phyloP scores from a whole-genome alignment of 768 basidiomycete species.

The Amanita thiersii region DNA sequence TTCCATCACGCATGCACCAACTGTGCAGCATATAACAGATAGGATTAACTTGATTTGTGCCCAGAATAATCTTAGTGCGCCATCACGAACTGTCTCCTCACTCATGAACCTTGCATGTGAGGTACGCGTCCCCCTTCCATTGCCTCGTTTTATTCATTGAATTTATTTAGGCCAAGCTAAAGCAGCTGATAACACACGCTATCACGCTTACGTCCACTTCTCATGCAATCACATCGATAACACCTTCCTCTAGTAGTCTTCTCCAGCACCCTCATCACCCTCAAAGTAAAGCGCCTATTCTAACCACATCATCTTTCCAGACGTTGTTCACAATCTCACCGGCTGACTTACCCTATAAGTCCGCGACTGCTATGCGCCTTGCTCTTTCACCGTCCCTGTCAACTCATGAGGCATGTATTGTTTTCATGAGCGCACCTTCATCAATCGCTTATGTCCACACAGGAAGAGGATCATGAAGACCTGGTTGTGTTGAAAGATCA shows the following conservation, averaged over 20 bases:
- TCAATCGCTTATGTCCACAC: constrained; percentile 35
- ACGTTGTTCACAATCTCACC: constrained; percentile 73
- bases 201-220: constrained; percentile 71
- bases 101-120: constrained; percentile 75
- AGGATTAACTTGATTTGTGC: constrained; percentile 76
- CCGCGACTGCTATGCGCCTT: constrained; percentile 69
- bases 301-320: constrained; percentile 67
- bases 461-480: constrained; percentile 47
- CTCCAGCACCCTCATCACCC: constrained; percentile 19
- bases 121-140: constrained; percentile 28
- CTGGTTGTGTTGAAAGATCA: constrained; percentile 48
- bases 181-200: constrained; percentile 77
- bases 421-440: constrained; percentile 21
- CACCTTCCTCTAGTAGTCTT: constrained; percentile 40
- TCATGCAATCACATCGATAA: constrained; percentile 69
- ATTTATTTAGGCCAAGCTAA: constrained; percentile 58
- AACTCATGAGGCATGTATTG: constrained; percentile 8
- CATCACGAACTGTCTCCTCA: constrained; percentile 54
- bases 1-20: constrained; percentile 63
- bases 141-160: constrained; percentile 5
- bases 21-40: constrained; percentile 70
- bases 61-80: constrained; percentile 59
- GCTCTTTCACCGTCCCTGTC: constrained; percentile 26
- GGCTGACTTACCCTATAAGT: constrained; percentile 69
- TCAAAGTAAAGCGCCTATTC: constrained; percentile 32